A percentile compares a stretch with the other conserved stretches of the same genome.
These are phyloP conservation scores for Talaromyces liani DNA, from an alignment of 495 filamentous ascomycete species.

Conservation along the genomic window DNA sequence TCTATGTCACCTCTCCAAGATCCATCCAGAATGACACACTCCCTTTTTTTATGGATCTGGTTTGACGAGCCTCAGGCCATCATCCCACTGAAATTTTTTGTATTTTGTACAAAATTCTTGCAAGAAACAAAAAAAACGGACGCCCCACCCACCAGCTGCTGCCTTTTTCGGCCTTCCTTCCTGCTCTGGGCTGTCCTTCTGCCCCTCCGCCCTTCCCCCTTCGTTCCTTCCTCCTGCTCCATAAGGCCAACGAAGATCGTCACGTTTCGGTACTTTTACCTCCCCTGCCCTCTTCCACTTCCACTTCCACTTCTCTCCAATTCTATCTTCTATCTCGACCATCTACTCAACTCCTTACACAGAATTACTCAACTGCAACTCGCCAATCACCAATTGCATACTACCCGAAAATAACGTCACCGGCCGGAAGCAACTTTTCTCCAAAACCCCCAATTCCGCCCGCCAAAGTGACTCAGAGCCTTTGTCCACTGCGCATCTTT, in stretches of 20 bases:
- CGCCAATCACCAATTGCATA: not conserved
- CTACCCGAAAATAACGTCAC: not conserved
- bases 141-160: not conserved
- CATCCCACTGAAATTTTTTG: not conserved
- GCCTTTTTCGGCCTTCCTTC: not conserved
- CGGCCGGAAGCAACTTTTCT: not conserved
- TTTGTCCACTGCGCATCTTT: not conserved
- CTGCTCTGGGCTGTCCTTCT: not conserved
- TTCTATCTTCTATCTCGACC: not conserved
- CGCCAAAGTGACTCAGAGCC: slow-evolving; percentile 3
- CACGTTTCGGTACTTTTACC: not conserved
- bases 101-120: not conserved
- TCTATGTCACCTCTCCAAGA: not conserved
- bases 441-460: not conserved
- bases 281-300: not conserved
- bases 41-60: not conserved
- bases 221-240: slow-evolving; percentile 1
- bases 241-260: slow-evolving; percentile 1
- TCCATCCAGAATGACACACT: not conserved
- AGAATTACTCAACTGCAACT: not conserved
- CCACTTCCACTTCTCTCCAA: not conserved
- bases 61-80: not conserved
- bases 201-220: slow-evolving; percentile 2
- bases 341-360: not conserved
- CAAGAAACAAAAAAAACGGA: not conserved